These are phyloP conservation scores for Backusella mclennaniae DNA, from an alignment of 192 early-diverging fungal species.

Conservation along the genomic window DNA sequence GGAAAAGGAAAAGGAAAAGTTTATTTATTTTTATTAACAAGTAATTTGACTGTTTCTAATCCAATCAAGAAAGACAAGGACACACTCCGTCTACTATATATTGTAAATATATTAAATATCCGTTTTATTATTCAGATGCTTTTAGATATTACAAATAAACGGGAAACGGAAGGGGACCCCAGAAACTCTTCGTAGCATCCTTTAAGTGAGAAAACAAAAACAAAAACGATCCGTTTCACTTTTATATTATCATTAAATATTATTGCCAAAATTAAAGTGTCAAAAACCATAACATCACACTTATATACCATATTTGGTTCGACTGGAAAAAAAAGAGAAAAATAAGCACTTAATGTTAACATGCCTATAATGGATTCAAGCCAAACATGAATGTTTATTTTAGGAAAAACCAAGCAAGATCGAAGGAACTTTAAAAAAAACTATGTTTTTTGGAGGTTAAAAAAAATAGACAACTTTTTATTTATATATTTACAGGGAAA, in stretches of 20 bases:
- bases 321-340: not conserved
- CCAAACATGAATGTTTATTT: not conserved
- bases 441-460: not conserved
- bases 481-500: slow-evolving; percentile 1
- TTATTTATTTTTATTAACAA: no score
- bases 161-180: not conserved
- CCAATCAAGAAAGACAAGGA: not conserved
- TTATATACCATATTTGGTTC: not conserved
- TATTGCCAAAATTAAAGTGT: not conserved
- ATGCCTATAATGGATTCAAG: not conserved
- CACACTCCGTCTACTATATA: not conserved
- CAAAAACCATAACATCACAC: not conserved
- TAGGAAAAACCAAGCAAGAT: not conserved
- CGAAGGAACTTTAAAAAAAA: not conserved
- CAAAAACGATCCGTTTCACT: not conserved
- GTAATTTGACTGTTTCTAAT: not conserved
- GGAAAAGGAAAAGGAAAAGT: no score
- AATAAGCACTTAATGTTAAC: not conserved
- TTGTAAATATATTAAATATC: not conserved
- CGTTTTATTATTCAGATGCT: not conserved
- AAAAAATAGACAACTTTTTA: not conserved
- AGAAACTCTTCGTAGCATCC: not conserved
- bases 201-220: not conserved
- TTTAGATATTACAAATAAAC: not conserved
- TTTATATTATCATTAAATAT: not conserved